These are phyloP conservation scores for Neltuma alba DNA, from an alignment of 306 rosid species.

Conservation along the genomic window DNA sequence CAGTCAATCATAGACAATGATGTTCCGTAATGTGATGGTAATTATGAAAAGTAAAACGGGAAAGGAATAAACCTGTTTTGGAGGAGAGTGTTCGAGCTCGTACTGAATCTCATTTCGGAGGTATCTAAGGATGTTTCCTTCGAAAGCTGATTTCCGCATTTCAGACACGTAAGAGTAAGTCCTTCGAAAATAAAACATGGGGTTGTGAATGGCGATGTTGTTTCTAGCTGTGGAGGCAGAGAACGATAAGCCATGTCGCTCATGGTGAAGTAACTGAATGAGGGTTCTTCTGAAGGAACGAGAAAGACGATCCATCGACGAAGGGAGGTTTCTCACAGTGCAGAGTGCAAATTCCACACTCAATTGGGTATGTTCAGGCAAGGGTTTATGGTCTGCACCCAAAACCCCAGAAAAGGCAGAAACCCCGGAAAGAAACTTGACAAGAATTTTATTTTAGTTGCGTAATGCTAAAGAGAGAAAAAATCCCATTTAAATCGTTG, in stretches of 20 bases:
- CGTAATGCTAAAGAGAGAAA: too few species aligned
- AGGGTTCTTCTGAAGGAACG: conserved; percentile 58
- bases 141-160: conserved; percentile 77
- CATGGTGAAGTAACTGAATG: conserved; percentile 24
- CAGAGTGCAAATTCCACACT: background rate
- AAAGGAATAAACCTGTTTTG: conserved; percentile 38
- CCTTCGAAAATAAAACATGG: conserved; percentile 45
- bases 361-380: background rate
- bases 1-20: background rate
- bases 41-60: background rate
- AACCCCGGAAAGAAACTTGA: background rate
- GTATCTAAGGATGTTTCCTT: conserved; percentile 68
- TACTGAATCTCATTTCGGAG: conserved; percentile 73
- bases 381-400: conserved; percentile 7
- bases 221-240: conserved; percentile 19
- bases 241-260: conserved; percentile 31
- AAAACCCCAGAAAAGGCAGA: too few species aligned
- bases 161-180: conserved; percentile 53
- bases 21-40: background rate
- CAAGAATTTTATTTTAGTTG: too few species aligned
- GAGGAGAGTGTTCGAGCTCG: conserved; percentile 69
- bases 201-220: conserved; percentile 3
- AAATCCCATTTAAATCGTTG: too few species aligned
- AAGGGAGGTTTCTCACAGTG: background rate
- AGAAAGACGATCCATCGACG: conserved; percentile 61